Evolutionary conservation across 2,329 filamentous ascomycete species (phyloP), one percentile per base, ranked within the genome.

Genomic region (Ceratocystis colombiana): DNA sequence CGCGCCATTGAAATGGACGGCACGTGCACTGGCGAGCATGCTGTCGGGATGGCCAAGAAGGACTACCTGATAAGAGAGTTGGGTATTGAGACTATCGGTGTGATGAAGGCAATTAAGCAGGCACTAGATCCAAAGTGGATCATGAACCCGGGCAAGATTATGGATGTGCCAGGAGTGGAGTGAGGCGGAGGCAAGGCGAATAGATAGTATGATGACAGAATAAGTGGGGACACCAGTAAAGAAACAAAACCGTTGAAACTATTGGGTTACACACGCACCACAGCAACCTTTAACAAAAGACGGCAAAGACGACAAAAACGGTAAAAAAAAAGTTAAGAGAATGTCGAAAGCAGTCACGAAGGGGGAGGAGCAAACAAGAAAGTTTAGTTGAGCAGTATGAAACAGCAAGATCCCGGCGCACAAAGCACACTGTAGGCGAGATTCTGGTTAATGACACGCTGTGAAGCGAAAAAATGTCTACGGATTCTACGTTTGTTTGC

Each of bases 1-100:
- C 84, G 90, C n/a, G 92, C 91, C 1, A 76, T 96, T 28, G 89
- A 93, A 70, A 96, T 96, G 91, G 92, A 96, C 68, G 90, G 92
- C 1, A 96, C 91, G 5, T 94, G 89, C 74, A 95, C 91, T 0
- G 91, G 90, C 33, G 91, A 96, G 75, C 90, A 96, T 74, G 88
- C 88, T 0, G 82, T 96, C 68, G 91, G 90, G 25, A 84, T 93
- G 75, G 90, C 89, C 17, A 96, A 96, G 77, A 96, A 95, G 76
- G 84, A 85, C 67, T 88, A 85, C 7, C 78, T 96, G 61, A 75
- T 90, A 37, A 85, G 87, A 73, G 91, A 96, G 75, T 83, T 96
- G 20, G 91, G 91, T 0, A 77, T 83, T 1, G 89, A 90, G 67
- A 95, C 91, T 0, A 80, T 96, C 68, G 86, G 82, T 20, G 87